Conservation (phyloP, 805 yeast genomes). For the Candida sphagnicola region DNA sequence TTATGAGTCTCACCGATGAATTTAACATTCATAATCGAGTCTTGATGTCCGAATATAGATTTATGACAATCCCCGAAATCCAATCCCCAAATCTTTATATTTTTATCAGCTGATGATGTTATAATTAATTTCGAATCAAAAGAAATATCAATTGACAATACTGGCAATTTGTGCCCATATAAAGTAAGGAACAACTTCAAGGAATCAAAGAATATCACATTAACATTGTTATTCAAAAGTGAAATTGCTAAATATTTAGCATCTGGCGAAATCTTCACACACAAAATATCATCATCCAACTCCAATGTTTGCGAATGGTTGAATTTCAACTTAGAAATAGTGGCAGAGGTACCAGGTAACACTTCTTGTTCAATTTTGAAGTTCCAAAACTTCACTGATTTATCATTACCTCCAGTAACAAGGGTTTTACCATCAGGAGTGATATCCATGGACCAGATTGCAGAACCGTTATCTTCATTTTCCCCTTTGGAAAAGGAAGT, state of each 20-base stretch:
- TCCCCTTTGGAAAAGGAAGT: constrained; percentile 4
- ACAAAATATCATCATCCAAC: constrained; percentile 77
- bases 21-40: constrained; percentile 83
- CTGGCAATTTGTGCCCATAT: constrained; percentile 96
- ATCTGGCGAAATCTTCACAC: constrained; percentile 79
- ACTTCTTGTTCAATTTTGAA: constrained; percentile 61
- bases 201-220: constrained; percentile 84
- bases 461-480: constrained; percentile 44
- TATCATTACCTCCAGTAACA: constrained; percentile 93
- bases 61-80: constrained; percentile 99
- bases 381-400: constrained; percentile 85
- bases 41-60: constrained; percentile 95
- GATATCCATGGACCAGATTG: constrained; percentile 89
- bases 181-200: constrained; percentile 83
- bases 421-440: constrained; percentile 80
- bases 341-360: constrained; percentile 64
- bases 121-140: constrained; percentile 81
- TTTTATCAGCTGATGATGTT: constrained; percentile 95
- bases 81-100: constrained; percentile 96
- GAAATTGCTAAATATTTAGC: constrained; percentile 75
- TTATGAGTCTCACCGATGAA: constrained; percentile 85
- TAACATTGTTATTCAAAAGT: constrained; percentile 89
- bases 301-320: constrained; percentile 80
- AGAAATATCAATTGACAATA: constrained; percentile 86
- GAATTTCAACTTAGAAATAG: constrained; percentile 53